Conservation (phyloP, 306 rosid species). For the Sesbania bispinosa region DNA sequence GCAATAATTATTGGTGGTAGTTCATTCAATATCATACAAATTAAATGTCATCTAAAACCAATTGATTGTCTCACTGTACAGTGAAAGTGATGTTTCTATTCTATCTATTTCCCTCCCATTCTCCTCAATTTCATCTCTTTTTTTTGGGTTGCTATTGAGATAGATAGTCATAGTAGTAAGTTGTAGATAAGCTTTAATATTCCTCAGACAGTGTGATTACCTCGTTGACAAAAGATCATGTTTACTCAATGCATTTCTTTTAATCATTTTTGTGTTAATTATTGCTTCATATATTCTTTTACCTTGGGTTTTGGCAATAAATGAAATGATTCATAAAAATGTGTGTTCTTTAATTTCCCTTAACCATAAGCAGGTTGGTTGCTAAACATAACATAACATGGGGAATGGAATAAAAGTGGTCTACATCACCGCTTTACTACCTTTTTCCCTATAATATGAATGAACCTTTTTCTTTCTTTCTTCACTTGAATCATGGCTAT, state of each 20-base stretch:
- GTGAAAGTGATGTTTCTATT: conserved; percentile 33
- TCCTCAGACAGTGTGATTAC: conserved; percentile 61
- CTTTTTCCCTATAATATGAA: conserved; percentile 23
- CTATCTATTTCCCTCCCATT: conserved; percentile 22
- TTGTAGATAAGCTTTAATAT: conserved; percentile 47
- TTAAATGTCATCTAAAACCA: conserved; percentile 24
- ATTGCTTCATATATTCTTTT: conserved; percentile 34
- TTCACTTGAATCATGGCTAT: conserved; percentile 68
- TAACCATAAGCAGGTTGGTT: too few species aligned
- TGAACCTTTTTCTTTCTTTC: conserved; percentile 57
- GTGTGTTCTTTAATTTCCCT: too few species aligned
- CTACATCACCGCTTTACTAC: conserved; percentile 47
- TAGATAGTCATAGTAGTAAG: too few species aligned
- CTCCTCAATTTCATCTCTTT: conserved; percentile 10
- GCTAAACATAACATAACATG: too few species aligned
- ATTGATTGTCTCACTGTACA: conserved; percentile 8
- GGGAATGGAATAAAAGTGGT: conserved; percentile 50
- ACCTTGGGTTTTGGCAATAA: conserved; percentile 3
- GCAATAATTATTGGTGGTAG: conserved; percentile 25
- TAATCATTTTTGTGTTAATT: too few species aligned
- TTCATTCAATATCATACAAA: too few species aligned
- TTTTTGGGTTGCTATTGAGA: too few species aligned
- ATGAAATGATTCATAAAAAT: too few species aligned
- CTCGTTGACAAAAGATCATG: conserved; percentile 55
- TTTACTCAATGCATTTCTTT: conserved; percentile 37